phyloP scores from a whole-genome alignment of 1,284 basidiomycete genomes.

The Malassezia yamatoensis region DNA sequence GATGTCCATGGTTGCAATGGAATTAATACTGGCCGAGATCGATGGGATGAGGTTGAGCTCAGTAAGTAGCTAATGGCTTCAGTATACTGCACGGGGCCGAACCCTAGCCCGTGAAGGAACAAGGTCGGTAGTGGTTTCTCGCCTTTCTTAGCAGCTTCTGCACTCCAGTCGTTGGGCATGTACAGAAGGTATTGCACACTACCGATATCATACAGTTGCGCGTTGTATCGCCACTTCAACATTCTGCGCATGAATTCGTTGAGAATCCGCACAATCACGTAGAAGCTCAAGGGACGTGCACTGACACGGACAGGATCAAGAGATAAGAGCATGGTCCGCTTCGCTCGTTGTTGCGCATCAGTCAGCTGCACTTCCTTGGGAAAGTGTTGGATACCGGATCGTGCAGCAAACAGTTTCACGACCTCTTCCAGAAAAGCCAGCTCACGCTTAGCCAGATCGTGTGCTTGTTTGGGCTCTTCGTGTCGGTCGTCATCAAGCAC shows the following conservation, averaged over 20 bases:
- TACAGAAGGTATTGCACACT: slow-evolving; percentile 34
- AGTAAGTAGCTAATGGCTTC: slow-evolving; percentile 22
- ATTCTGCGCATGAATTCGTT: not conserved
- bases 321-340: slow-evolving; percentile 38
- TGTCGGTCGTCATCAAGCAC: slow-evolving; percentile 21
- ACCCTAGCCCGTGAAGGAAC: slow-evolving; percentile 39
- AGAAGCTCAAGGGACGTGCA: slow-evolving; percentile 23
- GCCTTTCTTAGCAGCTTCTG: slow-evolving; percentile 10
- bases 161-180: slow-evolving; percentile 17
- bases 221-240: slow-evolving; percentile 15
- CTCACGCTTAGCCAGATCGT: slow-evolving; percentile 17
- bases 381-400: slow-evolving; percentile 29
- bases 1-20: slow-evolving; percentile 40
- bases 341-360: not conserved
- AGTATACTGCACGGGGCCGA: slow-evolving; percentile 32
- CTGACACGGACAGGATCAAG: slow-evolving; percentile 38
- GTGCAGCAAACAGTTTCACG: slow-evolving; percentile 32
- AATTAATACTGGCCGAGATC: slow-evolving; percentile 32
- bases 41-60: slow-evolving; percentile 11
- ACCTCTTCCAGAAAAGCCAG: slow-evolving; percentile 33
- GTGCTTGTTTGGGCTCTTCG: not conserved
- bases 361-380: slow-evolving; percentile 17
- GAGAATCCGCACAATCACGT: slow-evolving; percentile 20
- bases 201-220: slow-evolving; percentile 20
- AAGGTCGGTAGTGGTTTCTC: slow-evolving; percentile 22